Evolutionary conservation across 768 basidiomycete genomes (phyloP).

Genomic region (Dioszegia hungarica): DNA sequence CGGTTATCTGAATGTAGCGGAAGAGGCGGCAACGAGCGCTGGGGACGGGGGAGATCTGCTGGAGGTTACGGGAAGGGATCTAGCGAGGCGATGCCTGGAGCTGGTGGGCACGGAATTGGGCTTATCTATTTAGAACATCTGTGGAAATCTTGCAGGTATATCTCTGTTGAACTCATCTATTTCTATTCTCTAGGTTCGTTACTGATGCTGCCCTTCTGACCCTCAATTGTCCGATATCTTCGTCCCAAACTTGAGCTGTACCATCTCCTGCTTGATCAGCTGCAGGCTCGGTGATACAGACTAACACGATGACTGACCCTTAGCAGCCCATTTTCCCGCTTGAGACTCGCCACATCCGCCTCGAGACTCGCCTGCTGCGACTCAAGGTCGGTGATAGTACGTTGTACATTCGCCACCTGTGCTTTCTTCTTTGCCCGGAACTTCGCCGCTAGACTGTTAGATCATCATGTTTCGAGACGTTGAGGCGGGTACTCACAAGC

Average conservation of each 20-base stretch:
- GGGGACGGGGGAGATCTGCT: slow-evolving; percentile 39
- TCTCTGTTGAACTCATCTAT: background rate
- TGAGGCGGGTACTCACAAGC: slow-evolving; percentile 16
- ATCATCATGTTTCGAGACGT: background rate
- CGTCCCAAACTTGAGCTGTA: slow-evolving; percentile 21
- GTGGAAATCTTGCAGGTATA: background rate
- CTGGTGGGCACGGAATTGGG: slow-evolving; percentile 37
- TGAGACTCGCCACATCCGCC: slow-evolving; percentile 15
- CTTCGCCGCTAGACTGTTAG: slow-evolving; percentile 22
- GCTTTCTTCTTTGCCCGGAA: slow-evolving; percentile 27
- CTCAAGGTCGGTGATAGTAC: slow-evolving; percentile 18
- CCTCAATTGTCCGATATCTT: slow-evolving; percentile 5
- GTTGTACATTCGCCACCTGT: slow-evolving; percentile 10
- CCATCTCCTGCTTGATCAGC: slow-evolving; percentile 17
- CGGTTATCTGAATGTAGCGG: background rate
- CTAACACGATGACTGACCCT: slow-evolving; percentile 21
- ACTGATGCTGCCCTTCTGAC: too few species aligned
- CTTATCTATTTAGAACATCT: background rate
- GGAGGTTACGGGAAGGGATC: slow-evolving; percentile 31
- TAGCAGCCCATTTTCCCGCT: slow-evolving; percentile 26
- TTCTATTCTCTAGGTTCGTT: background rate
- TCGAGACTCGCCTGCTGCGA: slow-evolving; percentile 11
- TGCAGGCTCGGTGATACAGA: background rate
- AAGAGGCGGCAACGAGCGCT: slow-evolving; percentile 20
- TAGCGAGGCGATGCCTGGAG: slow-evolving; percentile 36